Conservation (phyloP, 495 filamentous ascomycete species). For the Cenococcum geophilum region DNA sequence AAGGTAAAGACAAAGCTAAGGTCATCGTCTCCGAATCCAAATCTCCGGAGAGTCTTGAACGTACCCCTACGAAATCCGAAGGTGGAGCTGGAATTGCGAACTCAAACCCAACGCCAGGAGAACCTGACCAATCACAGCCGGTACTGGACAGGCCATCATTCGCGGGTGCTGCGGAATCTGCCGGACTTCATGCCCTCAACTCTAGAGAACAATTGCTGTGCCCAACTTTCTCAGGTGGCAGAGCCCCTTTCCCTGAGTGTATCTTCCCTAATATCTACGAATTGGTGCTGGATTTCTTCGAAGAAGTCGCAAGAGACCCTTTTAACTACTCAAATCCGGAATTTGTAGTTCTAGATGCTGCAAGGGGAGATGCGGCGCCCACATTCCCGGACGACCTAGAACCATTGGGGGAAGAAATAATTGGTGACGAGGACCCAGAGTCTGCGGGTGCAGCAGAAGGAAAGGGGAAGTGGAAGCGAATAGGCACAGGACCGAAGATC, state of each 20-base stretch:
- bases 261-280: conserved; percentile 22
- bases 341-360: conserved; percentile 3
- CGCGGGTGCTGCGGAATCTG: too few species aligned
- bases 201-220: conserved; percentile 5
- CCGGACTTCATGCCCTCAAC: too few species aligned
- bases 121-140: too few species aligned
- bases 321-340: conserved; percentile 21
- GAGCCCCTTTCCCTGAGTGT: conserved; percentile 3
- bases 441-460: not conserved
- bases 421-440: conserved; percentile 6
- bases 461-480: conserved; percentile 10
- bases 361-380: not conserved
- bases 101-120: too few species aligned
- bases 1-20: too few species aligned
- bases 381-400: not conserved
- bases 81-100: too few species aligned
- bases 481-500: conserved; percentile 12
- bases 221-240: conserved; percentile 18
- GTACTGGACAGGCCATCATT: too few species aligned
- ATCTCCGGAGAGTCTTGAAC: too few species aligned
- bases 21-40: too few species aligned
- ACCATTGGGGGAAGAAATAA: conserved; percentile 1
- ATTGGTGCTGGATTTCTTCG: conserved; percentile 26
- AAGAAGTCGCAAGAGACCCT: conserved; percentile 20
- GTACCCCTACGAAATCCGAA: too few species aligned